phyloP scores from a whole-genome alignment of 139 green algal genomes.

The Chlamydomonas incerta region DNA sequence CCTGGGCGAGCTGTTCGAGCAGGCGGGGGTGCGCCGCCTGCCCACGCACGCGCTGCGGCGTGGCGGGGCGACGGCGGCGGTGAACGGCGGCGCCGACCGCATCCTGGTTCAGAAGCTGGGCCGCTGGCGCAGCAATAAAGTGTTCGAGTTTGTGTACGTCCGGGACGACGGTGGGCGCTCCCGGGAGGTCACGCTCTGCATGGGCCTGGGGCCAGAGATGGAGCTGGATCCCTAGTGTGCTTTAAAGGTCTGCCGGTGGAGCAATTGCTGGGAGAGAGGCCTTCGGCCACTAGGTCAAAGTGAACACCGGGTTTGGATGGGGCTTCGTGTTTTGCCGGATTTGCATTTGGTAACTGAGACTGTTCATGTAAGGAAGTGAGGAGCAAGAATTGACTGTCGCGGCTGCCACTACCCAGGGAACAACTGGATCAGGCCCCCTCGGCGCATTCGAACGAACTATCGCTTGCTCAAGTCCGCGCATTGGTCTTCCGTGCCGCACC shows the following conservation, averaged over 20 bases:
- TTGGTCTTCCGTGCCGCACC: no score
- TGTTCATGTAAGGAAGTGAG: no score
- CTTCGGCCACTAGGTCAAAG: no score
- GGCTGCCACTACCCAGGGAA: no score
- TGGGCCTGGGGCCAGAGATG: slow-evolving; percentile 1
- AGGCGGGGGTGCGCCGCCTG: not conserved
- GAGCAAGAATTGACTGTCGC: no score
- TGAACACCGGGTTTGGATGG: no score
- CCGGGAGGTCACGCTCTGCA: not conserved
- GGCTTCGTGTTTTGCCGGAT: no score
- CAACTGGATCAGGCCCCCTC: no score
- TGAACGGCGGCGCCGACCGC: not conserved
- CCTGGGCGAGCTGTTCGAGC: not conserved
- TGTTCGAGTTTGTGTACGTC: not conserved
- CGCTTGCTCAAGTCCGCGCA: no score
- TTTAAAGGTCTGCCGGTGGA: not conserved
- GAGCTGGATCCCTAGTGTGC: no score
- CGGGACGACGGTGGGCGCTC: not conserved
- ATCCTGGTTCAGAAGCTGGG: not conserved
- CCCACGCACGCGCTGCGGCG: not conserved
- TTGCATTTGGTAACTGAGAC: no score
- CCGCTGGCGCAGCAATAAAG: not conserved
- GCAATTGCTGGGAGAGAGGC: not conserved
- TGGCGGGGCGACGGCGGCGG: slow-evolving; percentile 2
- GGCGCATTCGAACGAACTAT: no score